phyloP scores from a whole-genome alignment of 768 basidiomycete genomes.

The Amyloporia xantha region DNA sequence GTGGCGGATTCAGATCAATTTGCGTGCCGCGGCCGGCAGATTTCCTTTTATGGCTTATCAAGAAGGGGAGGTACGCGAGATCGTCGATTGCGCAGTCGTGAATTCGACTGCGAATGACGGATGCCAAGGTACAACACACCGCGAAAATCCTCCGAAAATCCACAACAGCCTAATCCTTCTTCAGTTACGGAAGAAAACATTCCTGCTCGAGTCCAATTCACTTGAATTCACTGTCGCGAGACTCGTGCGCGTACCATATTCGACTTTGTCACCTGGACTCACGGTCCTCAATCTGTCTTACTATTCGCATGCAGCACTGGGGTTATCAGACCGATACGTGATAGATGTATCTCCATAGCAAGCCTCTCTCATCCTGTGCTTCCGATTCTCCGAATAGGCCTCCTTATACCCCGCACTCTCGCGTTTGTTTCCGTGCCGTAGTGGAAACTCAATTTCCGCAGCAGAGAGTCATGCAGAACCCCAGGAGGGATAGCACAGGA shows the following conservation, averaged over 20 bases:
- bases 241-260: neutral
- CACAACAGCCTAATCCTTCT: too few species aligned
- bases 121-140: neutral
- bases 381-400: neutral
- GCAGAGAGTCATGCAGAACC: neutral
- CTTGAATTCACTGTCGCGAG: neutral
- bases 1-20: neutral
- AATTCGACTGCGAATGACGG: neutral
- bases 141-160: neutral
- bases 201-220: too few species aligned
- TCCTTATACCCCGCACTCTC: neutral
- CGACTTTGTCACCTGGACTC: neutral
- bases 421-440: too few species aligned
- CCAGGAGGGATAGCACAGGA: too few species aligned
- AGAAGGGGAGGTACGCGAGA: neutral
- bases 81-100: neutral
- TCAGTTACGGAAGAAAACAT: too few species aligned
- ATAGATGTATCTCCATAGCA: neutral
- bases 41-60: neutral
- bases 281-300: neutral
- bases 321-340: neutral
- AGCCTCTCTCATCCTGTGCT: neutral
- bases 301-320: too few species aligned
- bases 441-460: neutral
- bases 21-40: neutral